These are phyloP conservation scores for Colletotrichum tropicicola DNA, from an alignment of 2,329 filamentous ascomycete genomes.

Conservation along the genomic window DNA sequence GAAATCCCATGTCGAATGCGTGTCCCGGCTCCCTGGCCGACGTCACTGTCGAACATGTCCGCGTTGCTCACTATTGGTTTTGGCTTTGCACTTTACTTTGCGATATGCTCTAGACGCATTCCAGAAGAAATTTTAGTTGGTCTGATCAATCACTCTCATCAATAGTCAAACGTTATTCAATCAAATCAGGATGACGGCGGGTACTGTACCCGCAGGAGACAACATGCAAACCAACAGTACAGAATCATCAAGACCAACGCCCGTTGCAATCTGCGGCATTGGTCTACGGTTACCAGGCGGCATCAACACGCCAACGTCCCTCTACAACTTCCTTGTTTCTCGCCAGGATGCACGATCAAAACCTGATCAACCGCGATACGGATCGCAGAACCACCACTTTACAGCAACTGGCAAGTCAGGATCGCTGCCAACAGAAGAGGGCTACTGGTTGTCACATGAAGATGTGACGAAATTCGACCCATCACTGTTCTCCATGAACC, in stretches of 20 bases:
- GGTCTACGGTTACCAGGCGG: conserved; percentile 21
- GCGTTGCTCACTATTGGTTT: not conserved
- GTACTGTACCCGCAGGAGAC: not conserved
- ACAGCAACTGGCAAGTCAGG: conserved; percentile 2
- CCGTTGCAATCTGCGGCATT: conserved; percentile 24
- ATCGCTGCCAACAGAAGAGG: conserved; percentile 1
- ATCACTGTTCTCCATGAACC: conserved; percentile 37
- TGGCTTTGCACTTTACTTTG: not conserved
- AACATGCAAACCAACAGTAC: not conserved
- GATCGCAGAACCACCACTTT: not conserved
- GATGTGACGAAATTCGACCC: conserved; percentile 16
- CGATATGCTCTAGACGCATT: not conserved
- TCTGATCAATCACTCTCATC: not conserved
- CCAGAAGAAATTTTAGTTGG: not conserved
- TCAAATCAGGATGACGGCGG: not conserved
- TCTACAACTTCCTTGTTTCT: conserved; percentile 21
- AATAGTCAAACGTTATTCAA: not conserved
- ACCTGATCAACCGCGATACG: conserved; percentile 1
- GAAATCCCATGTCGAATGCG: no score
- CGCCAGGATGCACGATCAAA: conserved; percentile 16
- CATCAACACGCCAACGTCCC: conserved; percentile 11
- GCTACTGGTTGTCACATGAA: conserved; percentile 11
- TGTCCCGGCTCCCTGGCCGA: no score
- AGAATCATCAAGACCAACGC: not conserved
- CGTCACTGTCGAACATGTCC: no score